These are phyloP conservation scores for Rhododendron molle DNA, from an alignment of 148 eudicot species.

Conservation along the genomic window DNA sequence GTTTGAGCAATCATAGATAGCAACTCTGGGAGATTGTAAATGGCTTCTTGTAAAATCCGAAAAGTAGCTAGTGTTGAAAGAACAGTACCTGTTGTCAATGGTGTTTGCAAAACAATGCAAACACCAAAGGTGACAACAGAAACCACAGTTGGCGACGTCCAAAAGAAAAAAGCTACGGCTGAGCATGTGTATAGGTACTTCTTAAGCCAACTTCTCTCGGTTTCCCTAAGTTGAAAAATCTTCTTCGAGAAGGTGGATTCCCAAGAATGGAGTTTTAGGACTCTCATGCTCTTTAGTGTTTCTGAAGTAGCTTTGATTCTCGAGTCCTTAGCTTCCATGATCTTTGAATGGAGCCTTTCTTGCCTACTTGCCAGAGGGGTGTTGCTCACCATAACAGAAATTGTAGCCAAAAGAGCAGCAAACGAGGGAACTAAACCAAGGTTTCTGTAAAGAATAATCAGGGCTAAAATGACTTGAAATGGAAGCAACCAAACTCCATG, in stretches of 20 bases:
- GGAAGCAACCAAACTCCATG: constrained; percentile 91
- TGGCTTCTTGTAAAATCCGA: constrained; percentile 85
- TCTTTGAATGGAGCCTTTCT: constrained; percentile 58
- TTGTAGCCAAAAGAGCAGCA: constrained; percentile 64
- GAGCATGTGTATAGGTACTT: constrained; percentile 83
- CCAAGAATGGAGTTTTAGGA: constrained; percentile 88
- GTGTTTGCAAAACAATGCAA: constrained; percentile 59
- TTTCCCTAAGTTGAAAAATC: constrained; percentile 54
- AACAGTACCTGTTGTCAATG: constrained; percentile 72
- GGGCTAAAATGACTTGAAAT: constrained; percentile 63
- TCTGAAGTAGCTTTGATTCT: constrained; percentile 85
- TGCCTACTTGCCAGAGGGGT: constrained; percentile 74
- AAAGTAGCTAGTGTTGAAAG: constrained; percentile 93
- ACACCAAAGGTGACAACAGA: constrained; percentile 83
- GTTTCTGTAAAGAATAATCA: constrained; percentile 57
- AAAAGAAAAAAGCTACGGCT: constrained; percentile 73
- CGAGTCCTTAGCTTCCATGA: constrained; percentile 83
- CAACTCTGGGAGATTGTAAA: constrained; percentile 81
- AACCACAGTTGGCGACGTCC: constrained; percentile 90
- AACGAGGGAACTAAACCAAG: constrained; percentile 67
- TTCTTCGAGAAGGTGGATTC: constrained; percentile 54
- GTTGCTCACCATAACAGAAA: constrained; percentile 73
- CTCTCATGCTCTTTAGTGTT: constrained; percentile 80
- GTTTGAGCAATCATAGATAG: constrained; percentile 79
- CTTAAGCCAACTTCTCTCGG: constrained; percentile 61